Base-by-base conservation (phyloP, 371 early-diverging fungal genomes). In the Dichotomocladium elegans region DNA sequence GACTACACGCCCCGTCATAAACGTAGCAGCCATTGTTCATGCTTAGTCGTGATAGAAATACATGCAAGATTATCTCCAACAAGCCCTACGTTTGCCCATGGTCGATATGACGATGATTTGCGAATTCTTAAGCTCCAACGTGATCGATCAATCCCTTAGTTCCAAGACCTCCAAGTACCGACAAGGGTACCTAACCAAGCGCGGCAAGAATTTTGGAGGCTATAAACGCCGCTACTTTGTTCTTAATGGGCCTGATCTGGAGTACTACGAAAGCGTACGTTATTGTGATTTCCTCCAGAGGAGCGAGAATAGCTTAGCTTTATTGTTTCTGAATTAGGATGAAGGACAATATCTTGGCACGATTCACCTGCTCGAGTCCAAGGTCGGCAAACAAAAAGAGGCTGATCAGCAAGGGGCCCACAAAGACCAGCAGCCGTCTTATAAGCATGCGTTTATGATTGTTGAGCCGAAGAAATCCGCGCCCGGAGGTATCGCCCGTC, bases 171-270 rank as follows among this genome's bases (percentile, higher is more conserved):
- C 65, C 22, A 62, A 60, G 24, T 47, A 56, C 44, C 89, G 86
- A 57, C 88, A 91, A 72, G 95, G 95, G 4, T 90, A 88, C 51
- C 70, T 93, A 46, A 81, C 85, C 46, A 93, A 94, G 66, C 83
- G 87, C 64, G 93, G 91, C 42, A 91, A 91, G 64, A 89, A 86
- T 63, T 88, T 90, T 80, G 91, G 93, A 45, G 89, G 89, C 11
- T 90, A 90, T 88, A 92, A 92, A 61, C 64, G 83, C 25, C 74
- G 92, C 41, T 92, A 81, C 73, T 93, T 89, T 70, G 68, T 80
- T 35, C 72, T 86, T 41, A 68, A 75, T 44, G 70, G 68, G 15
- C 78, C 77, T 7, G 60, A 80, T 10, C 68, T 93, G 24, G 84
- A 89, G 50, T 91, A 89, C 68, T 86, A 78, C 53, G 90, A 91